Percentiles rank a stretch among this genome's conserved stretches.
Conservation (phyloP, 2,329 filamentous ascomycete species). For the Lasiodiplodia theobromae region DNA sequence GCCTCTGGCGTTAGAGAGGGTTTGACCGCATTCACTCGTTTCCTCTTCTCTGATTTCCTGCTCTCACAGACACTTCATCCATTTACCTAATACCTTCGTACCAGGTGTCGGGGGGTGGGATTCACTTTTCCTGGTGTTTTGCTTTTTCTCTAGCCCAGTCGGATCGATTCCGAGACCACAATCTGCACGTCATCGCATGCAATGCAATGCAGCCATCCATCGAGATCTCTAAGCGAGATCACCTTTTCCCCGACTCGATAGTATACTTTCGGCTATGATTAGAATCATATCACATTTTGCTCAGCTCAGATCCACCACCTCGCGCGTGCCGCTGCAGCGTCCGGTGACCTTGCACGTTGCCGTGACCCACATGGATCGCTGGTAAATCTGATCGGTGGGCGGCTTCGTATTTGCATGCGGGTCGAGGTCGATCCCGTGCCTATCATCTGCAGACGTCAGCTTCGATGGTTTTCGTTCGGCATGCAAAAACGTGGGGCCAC, state of each 20-base stretch:
- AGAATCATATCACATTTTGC: neutral
- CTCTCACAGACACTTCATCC: neutral
- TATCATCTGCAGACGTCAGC: neutral
- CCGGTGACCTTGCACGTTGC: neutral
- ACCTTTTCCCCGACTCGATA: slow-evolving; percentile 19
- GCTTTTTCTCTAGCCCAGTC: slow-evolving; percentile 21
- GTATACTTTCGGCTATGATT: slow-evolving; percentile 6
- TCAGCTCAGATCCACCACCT: neutral
- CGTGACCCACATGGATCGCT: neutral
- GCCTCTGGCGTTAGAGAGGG: neutral
- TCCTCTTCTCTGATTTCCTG: neutral
- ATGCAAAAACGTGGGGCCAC: neutral
- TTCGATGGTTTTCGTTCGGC: neutral
- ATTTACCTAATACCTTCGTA: neutral
- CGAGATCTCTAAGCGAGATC: slow-evolving; percentile 22
- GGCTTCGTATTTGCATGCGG: slow-evolving; percentile 9
- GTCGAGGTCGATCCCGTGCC: neutral
- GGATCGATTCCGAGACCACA: slow-evolving; percentile 22
- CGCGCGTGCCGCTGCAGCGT: no score
- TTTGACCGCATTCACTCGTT: neutral
- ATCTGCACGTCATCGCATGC: slow-evolving; percentile 23
- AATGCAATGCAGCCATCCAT: slow-evolving; percentile 27
- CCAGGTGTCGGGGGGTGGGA: neutral
- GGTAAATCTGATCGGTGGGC: neutral
- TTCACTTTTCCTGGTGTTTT: neutral